A percentile compares a stretch with the other conserved stretches of the same genome.
phyloP scores from a whole-genome alignment of 2,329 filamentous ascomycete species.

The Thelonectria rubi region DNA sequence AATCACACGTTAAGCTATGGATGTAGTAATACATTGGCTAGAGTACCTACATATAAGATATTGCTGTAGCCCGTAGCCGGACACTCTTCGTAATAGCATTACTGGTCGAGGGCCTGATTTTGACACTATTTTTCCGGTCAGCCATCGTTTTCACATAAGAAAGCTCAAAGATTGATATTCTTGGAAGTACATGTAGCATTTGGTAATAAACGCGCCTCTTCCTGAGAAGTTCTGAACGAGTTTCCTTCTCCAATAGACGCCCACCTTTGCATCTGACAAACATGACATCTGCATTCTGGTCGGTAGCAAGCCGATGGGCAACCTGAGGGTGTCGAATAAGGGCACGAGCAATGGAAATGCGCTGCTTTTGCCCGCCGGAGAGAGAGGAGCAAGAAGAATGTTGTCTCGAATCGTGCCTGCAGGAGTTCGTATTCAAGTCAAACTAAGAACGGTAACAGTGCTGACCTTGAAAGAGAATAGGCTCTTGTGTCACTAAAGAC shows the following conservation, averaged over 20 bases:
- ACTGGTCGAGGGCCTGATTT: slow-evolving; percentile 66
- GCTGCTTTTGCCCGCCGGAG: slow-evolving; percentile 78
- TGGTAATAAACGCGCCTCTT: slow-evolving; percentile 65
- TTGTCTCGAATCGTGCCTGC: slow-evolving; percentile 72
- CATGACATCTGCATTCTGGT: slow-evolving; percentile 82
- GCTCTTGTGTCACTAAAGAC: slow-evolving; percentile 78
- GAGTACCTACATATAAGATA: too few species aligned
- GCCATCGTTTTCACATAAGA: too few species aligned
- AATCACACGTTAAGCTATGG: too few species aligned
- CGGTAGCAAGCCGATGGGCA: slow-evolving; percentile 78
- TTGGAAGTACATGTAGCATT: slow-evolving; percentile 66
- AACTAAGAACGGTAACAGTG: too few species aligned
- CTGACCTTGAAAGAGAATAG: slow-evolving; percentile 73
- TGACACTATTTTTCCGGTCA: slow-evolving; percentile 63
- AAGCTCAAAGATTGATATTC: neutral
- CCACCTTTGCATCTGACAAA: slow-evolving; percentile 75
- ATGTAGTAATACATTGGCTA: too few species aligned
- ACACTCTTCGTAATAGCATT: slow-evolving; percentile 20
- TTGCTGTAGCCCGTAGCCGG: too few species aligned
- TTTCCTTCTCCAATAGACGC: slow-evolving; percentile 64
- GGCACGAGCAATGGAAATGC: slow-evolving; percentile 74
- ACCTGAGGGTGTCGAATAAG: slow-evolving; percentile 74
- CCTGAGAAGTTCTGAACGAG: slow-evolving; percentile 59
- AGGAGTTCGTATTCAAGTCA: neutral
- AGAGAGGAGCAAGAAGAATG: slow-evolving; percentile 72